phyloP scores from a whole-genome alignment of 73 alveolate genomes.

The Breviolum minutum region DNA sequence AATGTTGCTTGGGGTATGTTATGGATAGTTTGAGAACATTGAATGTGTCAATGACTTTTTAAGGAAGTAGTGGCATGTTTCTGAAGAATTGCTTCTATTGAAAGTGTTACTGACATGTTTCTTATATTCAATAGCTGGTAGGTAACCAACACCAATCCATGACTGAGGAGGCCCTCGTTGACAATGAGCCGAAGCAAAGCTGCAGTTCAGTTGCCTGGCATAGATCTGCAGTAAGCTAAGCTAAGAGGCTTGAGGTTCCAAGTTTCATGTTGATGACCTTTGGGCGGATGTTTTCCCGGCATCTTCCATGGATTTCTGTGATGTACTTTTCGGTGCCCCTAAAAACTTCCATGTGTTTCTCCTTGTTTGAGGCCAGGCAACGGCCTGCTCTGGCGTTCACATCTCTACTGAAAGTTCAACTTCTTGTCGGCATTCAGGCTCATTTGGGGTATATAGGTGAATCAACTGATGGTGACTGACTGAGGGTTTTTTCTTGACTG shows the following conservation, averaged over 20 bases:
- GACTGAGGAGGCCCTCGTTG: conserved; percentile 25
- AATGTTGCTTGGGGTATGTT: too few relatives aligned
- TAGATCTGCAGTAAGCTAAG: not conserved
- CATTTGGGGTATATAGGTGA: not conserved
- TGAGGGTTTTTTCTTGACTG: not conserved
- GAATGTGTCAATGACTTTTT: too few relatives aligned
- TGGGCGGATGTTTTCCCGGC: not conserved
- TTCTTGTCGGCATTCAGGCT: not conserved
- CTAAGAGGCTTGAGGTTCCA: not conserved
- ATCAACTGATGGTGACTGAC: too few relatives aligned
- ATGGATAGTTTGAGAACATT: too few relatives aligned
- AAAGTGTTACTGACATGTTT: too few relatives aligned
- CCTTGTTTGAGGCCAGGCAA: conserved; percentile 11
- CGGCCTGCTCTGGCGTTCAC: conserved; percentile 50
- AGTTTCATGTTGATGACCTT: not conserved
- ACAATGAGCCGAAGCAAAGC: conserved; percentile 60
- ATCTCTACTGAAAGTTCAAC: not conserved
- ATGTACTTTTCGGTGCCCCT: not conserved
- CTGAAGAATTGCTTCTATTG: too few relatives aligned
- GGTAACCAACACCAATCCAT: not conserved
- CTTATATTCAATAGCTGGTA: not conserved
- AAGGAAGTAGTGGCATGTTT: too few relatives aligned
- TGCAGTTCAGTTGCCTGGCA: conserved; percentile 16
- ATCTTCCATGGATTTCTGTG: not conserved
- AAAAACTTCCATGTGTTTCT: not conserved